Base-by-base conservation (phyloP, 192 early-diverging fungal genomes). In the Linnemannia zychae region DNA sequence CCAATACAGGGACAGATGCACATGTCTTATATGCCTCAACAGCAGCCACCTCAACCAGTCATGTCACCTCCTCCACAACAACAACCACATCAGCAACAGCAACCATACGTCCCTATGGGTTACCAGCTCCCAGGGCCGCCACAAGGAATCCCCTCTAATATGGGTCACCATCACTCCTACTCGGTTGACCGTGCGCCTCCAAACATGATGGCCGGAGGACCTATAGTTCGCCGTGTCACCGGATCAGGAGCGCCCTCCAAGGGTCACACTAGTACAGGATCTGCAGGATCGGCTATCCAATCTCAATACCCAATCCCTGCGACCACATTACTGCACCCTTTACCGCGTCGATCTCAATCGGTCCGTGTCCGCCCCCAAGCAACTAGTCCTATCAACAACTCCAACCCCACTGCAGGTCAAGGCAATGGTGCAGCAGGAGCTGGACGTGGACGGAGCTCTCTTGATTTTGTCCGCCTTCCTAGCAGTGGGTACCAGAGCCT, bases 261-360 rank as follows among this genome's bases (percentile, higher is more conserved):
- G 47, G 36, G 28, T 33, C 46, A 34, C 24, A 73, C 31, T 15
- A 72, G 48, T 34, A 52, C 20, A 12, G 49, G 24, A 11, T 33
- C 31, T 22, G 4, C 38, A 13, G 79, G 79, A 0, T 34, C 72
- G 3, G 40, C 67, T 0, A 36, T 65, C 24, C 75, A 57, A 5
- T 76, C 75, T 7, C 81, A 71, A 20, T 83, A 77, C 71, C 75
- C 81, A 20, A 77, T 83, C 31, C 81, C 81, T 31, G 34, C 81
- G 0, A 77, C 81, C 44, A 77, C 81, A 7, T 37, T 83, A 1
- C 44, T 83, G 5, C 81, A 83, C 20, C 75, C 75, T 1, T 12
- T 71, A 34, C 75, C 81, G 0, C 81, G 81, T n/a, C 81, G 81
- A 0, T 74, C 81, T 7, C 81, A 83, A 15, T 83, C 81, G 5